Evolutionary conservation across 768 basidiomycete species (phyloP).

Genomic region (Myochromella boudieri): DNA sequence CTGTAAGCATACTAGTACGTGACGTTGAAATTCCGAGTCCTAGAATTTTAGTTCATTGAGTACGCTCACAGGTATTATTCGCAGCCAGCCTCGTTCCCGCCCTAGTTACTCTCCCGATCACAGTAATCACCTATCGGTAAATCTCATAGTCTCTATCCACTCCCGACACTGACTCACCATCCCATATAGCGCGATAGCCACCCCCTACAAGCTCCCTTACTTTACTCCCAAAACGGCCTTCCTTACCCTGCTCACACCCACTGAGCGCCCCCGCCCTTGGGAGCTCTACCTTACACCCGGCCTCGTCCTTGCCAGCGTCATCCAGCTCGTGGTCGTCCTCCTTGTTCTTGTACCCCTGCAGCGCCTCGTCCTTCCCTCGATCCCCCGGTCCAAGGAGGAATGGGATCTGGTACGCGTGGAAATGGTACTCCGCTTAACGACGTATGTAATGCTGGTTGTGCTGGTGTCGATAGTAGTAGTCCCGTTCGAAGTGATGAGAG

Average conservation of each 20-base stretch:
- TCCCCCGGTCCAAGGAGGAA: too few species aligned
- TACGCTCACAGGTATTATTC: neutral
- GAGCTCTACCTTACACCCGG: conserved; percentile 76
- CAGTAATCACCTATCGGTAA: neutral
- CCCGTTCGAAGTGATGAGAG: conserved; percentile 76
- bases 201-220: conserved; percentile 71
- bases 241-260: conserved; percentile 71
- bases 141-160: neutral
- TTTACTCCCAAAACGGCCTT: conserved; percentile 56
- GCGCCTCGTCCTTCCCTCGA: conserved; percentile 2
- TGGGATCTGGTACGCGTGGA: neutral
- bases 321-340: conserved; percentile 40
- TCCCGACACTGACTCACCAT: neutral
- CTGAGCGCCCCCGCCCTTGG: conserved; percentile 77
- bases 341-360: conserved; percentile 1
- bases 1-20: too few species aligned
- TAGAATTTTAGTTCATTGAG: too few species aligned
- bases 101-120: neutral
- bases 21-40: too few species aligned
- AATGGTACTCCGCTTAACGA: conserved; percentile 1
- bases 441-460: conserved; percentile 43
- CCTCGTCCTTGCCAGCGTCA: conserved; percentile 56
- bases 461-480: conserved; percentile 57
- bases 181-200: conserved; percentile 67
- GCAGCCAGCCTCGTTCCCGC: neutral